Evolutionary conservation across 495 filamentous ascomycete genomes (phyloP), one percentile per base, ranked within the genome.

Genomic region (Chaetomium cochliodes): DNA sequence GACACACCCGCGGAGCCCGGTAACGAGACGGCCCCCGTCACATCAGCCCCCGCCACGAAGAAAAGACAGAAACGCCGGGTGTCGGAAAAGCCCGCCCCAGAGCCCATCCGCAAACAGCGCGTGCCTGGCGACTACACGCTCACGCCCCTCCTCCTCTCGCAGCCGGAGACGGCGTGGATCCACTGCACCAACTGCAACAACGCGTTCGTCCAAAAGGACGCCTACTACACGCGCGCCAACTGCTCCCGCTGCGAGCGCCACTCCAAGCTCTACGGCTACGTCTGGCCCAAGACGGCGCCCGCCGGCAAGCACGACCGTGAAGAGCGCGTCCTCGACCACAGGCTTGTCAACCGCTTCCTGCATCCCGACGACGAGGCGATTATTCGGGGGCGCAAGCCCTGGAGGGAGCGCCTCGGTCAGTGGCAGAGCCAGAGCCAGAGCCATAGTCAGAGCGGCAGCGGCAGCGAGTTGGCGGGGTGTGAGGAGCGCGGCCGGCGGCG

Each of bases 181-280:
- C 83, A 87, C 59, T 98, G 94, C 73, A 89, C 85, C 57, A 90
- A 88, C 51, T 99, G 94, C 78, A 83, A 84, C 70, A 77, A 81
- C 1, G 84, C 86, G 64, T 99, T 98, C 70, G 87, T 98, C 1
- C 93, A 98, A 69, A 79, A 82, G 20, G 89, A 98, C 69, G 92
- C 88, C 2, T 97, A 94, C 73, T 87, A 87, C 60, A 96, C 93
- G 2, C 87, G 90, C 18, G 84, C 86, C 25, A 88, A 89, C 30
- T 99, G 94, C 72, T 91, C 90, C 12, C 86, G 96, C 20, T 99
- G 94, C 76, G 96, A 98, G 78, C 84, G 96, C 0, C 94, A 99
- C 69, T 93, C 90, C 28, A 98, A 96, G 75, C 80, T 99, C 1
- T 99, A 97, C 73, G 96, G 96, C 0, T 96, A 89, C 70, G 83